A percentile compares a stretch with the other conserved stretches of the same genome.
These are phyloP conservation scores for Salvia hispanica DNA, from an alignment of 257 asterid species.

Conservation along the genomic window DNA sequence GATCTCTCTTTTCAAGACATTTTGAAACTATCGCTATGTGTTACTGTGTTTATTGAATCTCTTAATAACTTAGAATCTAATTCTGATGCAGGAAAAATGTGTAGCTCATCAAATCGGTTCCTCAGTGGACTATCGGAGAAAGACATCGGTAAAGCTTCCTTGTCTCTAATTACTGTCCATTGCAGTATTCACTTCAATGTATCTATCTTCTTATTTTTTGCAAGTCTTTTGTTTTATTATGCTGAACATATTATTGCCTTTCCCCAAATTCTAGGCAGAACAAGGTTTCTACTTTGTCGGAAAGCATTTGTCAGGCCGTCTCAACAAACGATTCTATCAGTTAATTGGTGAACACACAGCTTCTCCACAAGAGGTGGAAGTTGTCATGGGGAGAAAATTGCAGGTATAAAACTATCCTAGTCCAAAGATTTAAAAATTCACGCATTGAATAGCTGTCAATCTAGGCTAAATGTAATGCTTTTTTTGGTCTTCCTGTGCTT, in stretches of 20 bases:
- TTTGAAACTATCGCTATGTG: neutral
- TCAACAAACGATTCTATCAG: slow-evolving; percentile 65
- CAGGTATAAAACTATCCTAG: slow-evolving; percentile 41
- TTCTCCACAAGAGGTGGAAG: slow-evolving; percentile 76
- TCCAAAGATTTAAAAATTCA: neutral
- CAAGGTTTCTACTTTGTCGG: slow-evolving; percentile 78
- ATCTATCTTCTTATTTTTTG: neutral
- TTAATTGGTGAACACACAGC: slow-evolving; percentile 60
- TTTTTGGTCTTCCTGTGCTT: neutral
- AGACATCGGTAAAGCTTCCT: slow-evolving; percentile 66
- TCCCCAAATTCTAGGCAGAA: slow-evolving; percentile 57
- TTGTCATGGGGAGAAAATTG: slow-evolving; percentile 94
- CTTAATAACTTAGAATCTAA: slow-evolving; percentile 22
- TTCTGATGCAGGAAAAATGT: slow-evolving; percentile 79
- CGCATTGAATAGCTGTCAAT: neutral
- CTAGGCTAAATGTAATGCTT: neutral
- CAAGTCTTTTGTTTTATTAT: neutral
- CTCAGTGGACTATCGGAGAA: slow-evolving; percentile 77
- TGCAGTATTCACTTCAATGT: slow-evolving; percentile 15
- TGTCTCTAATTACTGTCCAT: slow-evolving; percentile 6
- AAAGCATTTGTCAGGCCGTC: slow-evolving; percentile 52
- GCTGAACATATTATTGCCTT: slow-evolving; percentile 13
- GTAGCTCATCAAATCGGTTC: slow-evolving; percentile 84
- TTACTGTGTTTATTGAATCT: neutral
- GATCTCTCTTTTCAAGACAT: neutral